Evolutionary conservation across 257 asterid species (phyloP), one percentile per base, ranked within the genome.

Genomic region (Capsicum chinense): DNA sequence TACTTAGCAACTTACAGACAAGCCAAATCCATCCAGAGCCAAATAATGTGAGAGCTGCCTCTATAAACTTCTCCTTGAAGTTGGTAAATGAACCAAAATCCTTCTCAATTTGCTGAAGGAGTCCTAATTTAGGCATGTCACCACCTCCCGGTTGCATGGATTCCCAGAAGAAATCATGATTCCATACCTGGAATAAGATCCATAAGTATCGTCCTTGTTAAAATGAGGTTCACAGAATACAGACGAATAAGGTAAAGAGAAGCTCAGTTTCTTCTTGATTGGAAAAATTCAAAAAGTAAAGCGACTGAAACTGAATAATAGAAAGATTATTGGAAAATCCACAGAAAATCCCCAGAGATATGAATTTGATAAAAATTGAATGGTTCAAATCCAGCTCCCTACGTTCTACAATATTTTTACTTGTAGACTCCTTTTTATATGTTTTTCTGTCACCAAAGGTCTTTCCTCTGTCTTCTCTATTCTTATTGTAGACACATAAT

Each of bases 11-110:
- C 99, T 95, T 91, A 95, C 99, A 89, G 82, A 91, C 95, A 85
- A 95, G 95, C 99, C 99, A 95, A 82, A 94, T 89, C 99, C 99
- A 95, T 86, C 93, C 94, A 67, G 99, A 94, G 68, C 98, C 99
- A 74, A 95, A 94, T 84, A 92, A 89, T 63, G 94, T 88, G 83
- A 93, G 87, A 26, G 95, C 94, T 60, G 92, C 90, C 90, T 91
- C 94, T 10, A 84, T 71, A 88, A 94, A 94, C 87, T 92, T 93
- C 74, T 93, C 97, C 87, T 83, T 93, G 87, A 94, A 94, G 87
- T 91, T 92, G 84, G 86, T 7, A 85, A 92, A 93, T 50, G 98
- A 95, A 86, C 89, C 92, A 85, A 95, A 95, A 89, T 95, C 99
- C 89, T 94, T 95, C 79, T 95, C 95, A 82, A 94, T 95, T 91